Base-by-base conservation (phyloP, 352 stramenopile genomes). In the Aphanomyces stellatus region DNA sequence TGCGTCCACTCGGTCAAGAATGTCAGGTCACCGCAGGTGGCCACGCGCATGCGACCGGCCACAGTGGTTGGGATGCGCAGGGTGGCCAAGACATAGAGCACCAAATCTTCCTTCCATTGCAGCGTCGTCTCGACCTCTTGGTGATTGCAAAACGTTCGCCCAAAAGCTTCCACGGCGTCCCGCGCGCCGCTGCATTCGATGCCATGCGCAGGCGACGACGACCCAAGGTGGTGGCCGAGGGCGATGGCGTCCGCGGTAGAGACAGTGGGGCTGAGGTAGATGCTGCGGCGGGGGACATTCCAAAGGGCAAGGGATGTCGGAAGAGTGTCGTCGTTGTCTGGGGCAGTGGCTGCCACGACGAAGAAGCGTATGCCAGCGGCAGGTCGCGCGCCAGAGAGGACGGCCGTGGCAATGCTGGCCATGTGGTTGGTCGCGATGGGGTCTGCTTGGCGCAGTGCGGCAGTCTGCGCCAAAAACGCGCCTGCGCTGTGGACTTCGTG, bases 351-450 rank as follows among this genome's bases (percentile, higher is more conserved):
- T 41, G 24, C 3, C n/a, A 53, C 41, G 13, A 67, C 1, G 2
- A 51, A 65, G 46, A 27, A 53, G 6, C 46, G n/a, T 41, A 51
- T 6, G 28, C 25, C 28, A 1, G 22, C 0, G 25, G 25, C 19
- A 24, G 49, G 25, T 30, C 27, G 49, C 8, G 27, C 37, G 13
- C 37, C 31, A 8, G 11, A n/a, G 31, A 40, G 17, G 13, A 42
- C 37, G 13, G 13, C 40, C 11, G 11, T 34, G 17, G 60, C 34
- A 24, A 67, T 67, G 60, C 60, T 57, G 24, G 28, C 41, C 10
- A 67, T 67, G 2, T 57, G 40, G 34, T 57, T 67, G 34, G 30
- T 67, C 13, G 19, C 49, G 30, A 57, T 57, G 6, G 22, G 49
- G 33, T 57, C 49, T 4, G 30, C 19, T 24, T 35, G 7, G 19